Percentiles rank a stretch among this genome's conserved stretches.
These are phyloP conservation scores for Coemansia sp. DNA, from an alignment of 192 early-diverging fungal species.

Conservation along the genomic window DNA sequence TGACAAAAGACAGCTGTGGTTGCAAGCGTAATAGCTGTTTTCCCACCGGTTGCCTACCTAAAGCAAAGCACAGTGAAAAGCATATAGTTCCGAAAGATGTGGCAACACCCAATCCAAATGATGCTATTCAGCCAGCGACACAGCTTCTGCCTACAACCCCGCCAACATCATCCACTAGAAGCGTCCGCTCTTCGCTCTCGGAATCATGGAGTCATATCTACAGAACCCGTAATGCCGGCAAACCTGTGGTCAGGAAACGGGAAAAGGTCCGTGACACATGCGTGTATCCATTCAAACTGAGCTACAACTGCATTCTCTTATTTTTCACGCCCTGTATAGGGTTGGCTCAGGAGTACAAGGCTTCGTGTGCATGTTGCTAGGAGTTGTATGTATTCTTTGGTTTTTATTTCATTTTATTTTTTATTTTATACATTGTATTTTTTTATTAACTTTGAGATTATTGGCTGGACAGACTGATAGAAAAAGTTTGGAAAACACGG, in stretches of 20 bases:
- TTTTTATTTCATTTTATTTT: too few species aligned
- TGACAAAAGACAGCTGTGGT: not conserved
- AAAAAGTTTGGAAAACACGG: too few species aligned
- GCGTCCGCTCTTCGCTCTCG: conserved; percentile 10
- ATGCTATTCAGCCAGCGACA: not conserved
- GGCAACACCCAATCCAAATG: not conserved
- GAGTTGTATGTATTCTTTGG: not conserved
- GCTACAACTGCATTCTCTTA: conserved; percentile 50
- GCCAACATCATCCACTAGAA: conserved; percentile 1
- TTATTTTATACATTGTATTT: too few species aligned
- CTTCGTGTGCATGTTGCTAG: conserved; percentile 1
- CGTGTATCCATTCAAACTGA: conserved; percentile 31
- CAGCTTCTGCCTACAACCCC: not conserved
- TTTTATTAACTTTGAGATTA: too few species aligned
- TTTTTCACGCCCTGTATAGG: conserved; percentile 38
- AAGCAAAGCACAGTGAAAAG: not conserved
- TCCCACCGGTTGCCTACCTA: not conserved
- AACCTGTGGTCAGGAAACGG: conserved; percentile 6
- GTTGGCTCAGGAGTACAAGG: conserved; percentile 18
- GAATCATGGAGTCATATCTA: conserved; percentile 46
- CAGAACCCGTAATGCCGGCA: conserved; percentile 19
- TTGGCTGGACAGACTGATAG: too few species aligned
- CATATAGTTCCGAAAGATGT: not conserved
- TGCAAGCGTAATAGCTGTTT: not conserved
- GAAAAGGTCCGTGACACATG: conserved; percentile 23